Evolutionary conservation across 2,329 filamentous ascomycete species (phyloP).

Genomic region (Thelonectria blattea): DNA sequence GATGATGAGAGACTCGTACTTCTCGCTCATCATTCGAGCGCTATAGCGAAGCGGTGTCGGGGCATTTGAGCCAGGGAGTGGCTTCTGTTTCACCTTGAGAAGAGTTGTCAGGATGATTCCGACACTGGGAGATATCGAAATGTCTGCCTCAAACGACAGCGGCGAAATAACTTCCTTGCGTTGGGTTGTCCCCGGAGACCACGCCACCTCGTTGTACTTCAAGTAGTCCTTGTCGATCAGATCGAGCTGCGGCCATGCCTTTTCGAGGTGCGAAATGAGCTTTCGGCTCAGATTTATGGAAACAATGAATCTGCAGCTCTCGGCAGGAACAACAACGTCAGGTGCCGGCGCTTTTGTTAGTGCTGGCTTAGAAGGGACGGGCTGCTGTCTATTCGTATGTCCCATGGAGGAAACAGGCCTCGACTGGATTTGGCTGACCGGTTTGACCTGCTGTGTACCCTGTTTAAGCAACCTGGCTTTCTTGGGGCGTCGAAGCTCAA

Average conservation of each 20-base stretch:
- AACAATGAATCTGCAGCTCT: constrained; percentile 52
- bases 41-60: constrained; percentile 59
- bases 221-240: constrained; percentile 68
- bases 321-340: constrained; percentile 16
- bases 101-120: constrained; percentile 75
- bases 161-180: constrained; percentile 41
- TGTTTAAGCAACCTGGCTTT: constrained; percentile 19
- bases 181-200: constrained; percentile 40
- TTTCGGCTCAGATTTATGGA: constrained; percentile 55
- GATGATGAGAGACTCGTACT: constrained; percentile 73
- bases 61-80: constrained; percentile 59
- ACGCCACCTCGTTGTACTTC: constrained; percentile 43
- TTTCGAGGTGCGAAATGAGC: constrained; percentile 58
- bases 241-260: constrained; percentile 53
- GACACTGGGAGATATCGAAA: constrained; percentile 71
- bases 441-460: not conserved
- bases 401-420: not conserved
- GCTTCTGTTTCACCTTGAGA: constrained; percentile 73
- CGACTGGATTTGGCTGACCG: not conserved
- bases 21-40: constrained; percentile 56
- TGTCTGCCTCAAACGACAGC: constrained; percentile 68
- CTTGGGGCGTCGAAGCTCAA: constrained; percentile 42
- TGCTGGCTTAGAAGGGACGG: not conserved
- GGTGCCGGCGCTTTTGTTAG: constrained; percentile 25
- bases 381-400: not conserved